phyloP scores from a whole-genome alignment of 306 rosid species.

The Sindora glabra region DNA sequence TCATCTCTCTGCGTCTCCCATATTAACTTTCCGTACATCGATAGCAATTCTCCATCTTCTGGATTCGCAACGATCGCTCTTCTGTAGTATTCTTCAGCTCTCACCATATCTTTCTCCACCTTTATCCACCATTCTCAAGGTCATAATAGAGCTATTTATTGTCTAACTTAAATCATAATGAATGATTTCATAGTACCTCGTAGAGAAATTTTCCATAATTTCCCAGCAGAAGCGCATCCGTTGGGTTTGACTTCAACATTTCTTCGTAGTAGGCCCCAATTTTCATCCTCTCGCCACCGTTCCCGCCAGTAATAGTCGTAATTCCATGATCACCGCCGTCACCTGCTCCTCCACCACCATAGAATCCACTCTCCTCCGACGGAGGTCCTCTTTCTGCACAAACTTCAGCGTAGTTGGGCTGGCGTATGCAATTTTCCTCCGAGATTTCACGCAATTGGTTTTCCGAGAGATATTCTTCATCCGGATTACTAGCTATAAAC shows the following conservation, averaged over 20 bases:
- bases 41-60: constrained; percentile 69
- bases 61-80: constrained; percentile 72
- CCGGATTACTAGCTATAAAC: constrained; percentile 17
- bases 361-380: constrained; percentile 9
- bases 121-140: neutral
- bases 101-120: constrained; percentile 46
- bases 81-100: constrained; percentile 72
- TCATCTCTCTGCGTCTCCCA: constrained; percentile 73
- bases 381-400: no score
- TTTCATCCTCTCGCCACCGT: constrained; percentile 32
- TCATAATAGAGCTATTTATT: neutral
- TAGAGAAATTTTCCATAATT: constrained; percentile 77
- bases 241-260: constrained; percentile 62
- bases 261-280: constrained; percentile 60
- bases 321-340: neutral
- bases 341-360: constrained; percentile 20
- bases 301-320: constrained; percentile 14
- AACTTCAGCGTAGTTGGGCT: neutral
- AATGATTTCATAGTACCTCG: constrained; percentile 37
- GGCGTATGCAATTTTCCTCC: neutral
- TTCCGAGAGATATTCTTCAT: constrained; percentile 12
- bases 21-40: constrained; percentile 56
- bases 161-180: neutral
- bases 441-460: neutral
- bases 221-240: constrained; percentile 67